Conservation (phyloP, 1,284 basidiomycete genomes). For the Puccinia coronata region DNA sequence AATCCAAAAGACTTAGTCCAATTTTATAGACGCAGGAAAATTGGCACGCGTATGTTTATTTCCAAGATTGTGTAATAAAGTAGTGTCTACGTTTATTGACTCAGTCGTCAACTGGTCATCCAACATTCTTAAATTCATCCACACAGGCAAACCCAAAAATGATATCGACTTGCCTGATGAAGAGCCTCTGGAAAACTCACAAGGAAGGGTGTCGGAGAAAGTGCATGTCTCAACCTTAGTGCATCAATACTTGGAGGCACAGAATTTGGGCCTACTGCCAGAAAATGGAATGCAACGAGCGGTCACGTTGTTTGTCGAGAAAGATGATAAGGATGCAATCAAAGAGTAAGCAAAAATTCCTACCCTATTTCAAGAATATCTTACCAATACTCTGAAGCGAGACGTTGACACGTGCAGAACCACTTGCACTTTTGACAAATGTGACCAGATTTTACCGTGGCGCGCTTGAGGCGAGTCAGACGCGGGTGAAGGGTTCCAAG, state of each 20-base stretch:
- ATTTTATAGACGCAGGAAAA: constrained; percentile 80
- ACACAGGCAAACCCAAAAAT: constrained; percentile 54
- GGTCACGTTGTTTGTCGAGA: constrained; percentile 88
- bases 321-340: constrained; percentile 89
- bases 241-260: constrained; percentile 80
- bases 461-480: constrained; percentile 69
- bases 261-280: constrained; percentile 81
- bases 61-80: neutral
- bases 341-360: constrained; percentile 66
- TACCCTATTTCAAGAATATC: neutral
- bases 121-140: neutral
- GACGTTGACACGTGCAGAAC: neutral
- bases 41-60: constrained; percentile 55
- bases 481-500: constrained; percentile 36
- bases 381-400: neutral
- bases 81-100: neutral
- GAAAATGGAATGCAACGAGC: constrained; percentile 85
- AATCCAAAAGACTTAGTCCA: constrained; percentile 91
- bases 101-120: neutral
- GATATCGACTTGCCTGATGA: constrained; percentile 55
- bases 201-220: constrained; percentile 56
- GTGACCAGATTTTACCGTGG: constrained; percentile 68
- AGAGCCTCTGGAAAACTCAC: constrained; percentile 18
- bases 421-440: neutral
- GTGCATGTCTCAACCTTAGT: constrained; percentile 67